Evolutionary conservation across 176 grass and related monocot genomes (phyloP), one percentile per base, ranked within the genome.

Genomic region (Oryza meyeriana): DNA sequence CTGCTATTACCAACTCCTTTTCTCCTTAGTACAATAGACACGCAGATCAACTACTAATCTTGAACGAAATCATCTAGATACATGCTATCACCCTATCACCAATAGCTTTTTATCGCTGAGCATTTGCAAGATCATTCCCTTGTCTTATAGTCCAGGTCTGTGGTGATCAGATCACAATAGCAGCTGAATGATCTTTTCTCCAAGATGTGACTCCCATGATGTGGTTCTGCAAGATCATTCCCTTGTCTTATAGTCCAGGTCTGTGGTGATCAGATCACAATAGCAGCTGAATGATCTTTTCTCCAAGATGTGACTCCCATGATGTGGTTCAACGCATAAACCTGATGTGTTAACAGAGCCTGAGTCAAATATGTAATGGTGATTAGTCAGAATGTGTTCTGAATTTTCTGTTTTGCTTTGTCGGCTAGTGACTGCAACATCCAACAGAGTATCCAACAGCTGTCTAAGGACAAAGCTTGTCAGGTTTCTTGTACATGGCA

Each of bases 341-440:
- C 29, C 10, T 47, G 13, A 29, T 5, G 8, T 25, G 76, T 66
- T 6, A 72, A 31, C 40, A 16, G 1, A 72, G 36, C 27, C 36
- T 70, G 12, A 32, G 44, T 69, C 45, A 77, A 77, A 69, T 61
- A 59, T 77, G 26, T 40, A 78, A 83, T 72, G 66, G 74, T 78
- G 24, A 64, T 82, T 18, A 4, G 9, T 40, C 81, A 14, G 48
- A 70, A 82, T 66, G 50, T 55, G 7, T 9, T 55, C 50, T 9
- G 20, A 55, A 55, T 55, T 55, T 55, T 55, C 66, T 64, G 12
- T 63, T 57, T 59, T 88, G 18, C 33, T 64, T 83, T 71, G 39
- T 52, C 24, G 63, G 74, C 5, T 79, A 50, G 50, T 22, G 50
- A 55, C 17, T 52, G 67, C 14, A 82, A 71, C 52, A 81, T 72